Base-by-base conservation (phyloP, 805 yeast species). In the Ogataea pini region DNA sequence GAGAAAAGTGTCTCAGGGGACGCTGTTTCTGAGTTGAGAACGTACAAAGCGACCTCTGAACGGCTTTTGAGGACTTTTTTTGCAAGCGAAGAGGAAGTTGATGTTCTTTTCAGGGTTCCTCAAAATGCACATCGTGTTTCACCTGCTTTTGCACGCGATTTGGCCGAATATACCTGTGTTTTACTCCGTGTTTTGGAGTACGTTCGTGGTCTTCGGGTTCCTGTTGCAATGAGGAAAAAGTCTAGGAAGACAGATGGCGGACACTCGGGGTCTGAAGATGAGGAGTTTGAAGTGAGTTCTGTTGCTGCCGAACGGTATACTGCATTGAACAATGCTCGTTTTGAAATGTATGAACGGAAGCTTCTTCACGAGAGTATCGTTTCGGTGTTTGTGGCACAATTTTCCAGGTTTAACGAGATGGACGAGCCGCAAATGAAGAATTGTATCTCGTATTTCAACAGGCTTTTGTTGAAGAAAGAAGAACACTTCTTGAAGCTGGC, bases 391-490 rank as follows among this genome's bases (percentile, higher is more conserved):
- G 77, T 87, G 46, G 76, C 75, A 43, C 80, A 77, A 49, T 71
- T 92, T 36, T 68, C 77, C 7, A 72, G 83, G 50, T 89, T 75
- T 61, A 72, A 70, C 43, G 96, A 89, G 48, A 65, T 91, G 29
- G 65, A 76, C 1, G 80, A 80, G 46, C 73, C 69, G 10, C 83
- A 82, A 42, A 68, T 92, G 38, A 83, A 82, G 55, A 74, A 77
- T 41, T 82, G 85, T 9, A 61, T 94, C 7, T 72, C 85, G 0
- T 92, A 79, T 60, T 82, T 90, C 59, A 89, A 87, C 60, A 72
- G 87, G 25, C 66, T 89, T 1, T 81, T 89, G 55, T 82, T 85
- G 41, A 74, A 80, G 41, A 76, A 80, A 34, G 84, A 86, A 48
- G 76, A 73, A 43, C 80, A 82, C 36, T 57, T 65, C 19, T 71